These are phyloP conservation scores for Rhynchospora tenuis DNA, from an alignment of 176 grass and related monocot genomes.

Conservation along the genomic window DNA sequence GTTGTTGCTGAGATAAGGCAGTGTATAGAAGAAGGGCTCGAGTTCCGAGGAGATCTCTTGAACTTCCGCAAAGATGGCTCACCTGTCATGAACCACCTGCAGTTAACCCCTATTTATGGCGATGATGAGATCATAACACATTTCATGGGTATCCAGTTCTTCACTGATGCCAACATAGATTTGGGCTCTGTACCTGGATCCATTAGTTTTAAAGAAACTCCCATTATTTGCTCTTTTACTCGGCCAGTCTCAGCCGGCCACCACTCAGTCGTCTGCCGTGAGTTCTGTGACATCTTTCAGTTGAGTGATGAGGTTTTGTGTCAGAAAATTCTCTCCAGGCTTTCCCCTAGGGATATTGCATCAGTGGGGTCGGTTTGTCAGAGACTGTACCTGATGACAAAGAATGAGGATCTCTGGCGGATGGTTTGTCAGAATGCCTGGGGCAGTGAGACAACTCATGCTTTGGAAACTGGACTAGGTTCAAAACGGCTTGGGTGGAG, in stretches of 20 bases:
- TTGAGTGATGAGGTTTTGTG: conserved; percentile 77
- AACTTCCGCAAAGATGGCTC: conserved; percentile 89
- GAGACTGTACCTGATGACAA: conserved; percentile 58
- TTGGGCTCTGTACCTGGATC: conserved; percentile 60
- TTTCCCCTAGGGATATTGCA: conserved; percentile 83
- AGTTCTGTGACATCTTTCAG: conserved; percentile 61
- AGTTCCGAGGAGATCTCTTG: conserved; percentile 76
- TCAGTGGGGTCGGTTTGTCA: conserved; percentile 84
- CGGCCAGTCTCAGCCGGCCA: conserved; percentile 32
- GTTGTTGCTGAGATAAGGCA: conserved; percentile 56
- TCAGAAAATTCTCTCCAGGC: conserved; percentile 69
- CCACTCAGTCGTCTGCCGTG: conserved; percentile 40
- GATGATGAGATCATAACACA: conserved; percentile 78
- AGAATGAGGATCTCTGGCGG: conserved; percentile 91
- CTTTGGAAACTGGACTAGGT: conserved; percentile 67
- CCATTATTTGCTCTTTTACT: conserved; percentile 34
- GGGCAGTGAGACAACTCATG: conserved; percentile 55
- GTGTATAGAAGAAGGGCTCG: conserved; percentile 59
- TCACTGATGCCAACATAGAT: conserved; percentile 61
- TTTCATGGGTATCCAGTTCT: conserved; percentile 87
- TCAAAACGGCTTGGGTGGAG: conserved; percentile 78
- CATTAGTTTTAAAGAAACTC: conserved; percentile 40
- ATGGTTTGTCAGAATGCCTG: conserved; percentile 99
- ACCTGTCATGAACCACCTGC: conserved; percentile 78
- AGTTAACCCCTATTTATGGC: conserved; percentile 78